A percentile compares a stretch with the other conserved stretches of the same genome.
phyloP scores from a whole-genome alignment of 805 yeast genomes.

The Myxozyma mucilagina region DNA sequence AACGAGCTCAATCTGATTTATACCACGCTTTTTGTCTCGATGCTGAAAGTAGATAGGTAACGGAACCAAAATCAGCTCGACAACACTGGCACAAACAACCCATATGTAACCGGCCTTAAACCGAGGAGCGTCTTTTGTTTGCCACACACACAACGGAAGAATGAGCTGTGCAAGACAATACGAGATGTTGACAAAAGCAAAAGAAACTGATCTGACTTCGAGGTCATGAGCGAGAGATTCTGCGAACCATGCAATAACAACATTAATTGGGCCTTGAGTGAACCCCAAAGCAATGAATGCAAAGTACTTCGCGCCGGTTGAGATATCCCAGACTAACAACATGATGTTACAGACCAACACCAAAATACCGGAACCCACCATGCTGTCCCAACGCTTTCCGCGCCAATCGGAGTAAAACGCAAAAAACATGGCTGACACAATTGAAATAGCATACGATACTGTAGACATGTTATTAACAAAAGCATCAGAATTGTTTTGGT shows the following conservation, averaged over 20 bases:
- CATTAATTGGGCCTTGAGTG: slow-evolving; percentile 28
- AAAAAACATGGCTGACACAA: slow-evolving; percentile 27
- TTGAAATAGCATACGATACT: slow-evolving; percentile 20
- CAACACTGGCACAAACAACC: slow-evolving; percentile 13
- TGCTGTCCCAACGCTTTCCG: slow-evolving; percentile 26
- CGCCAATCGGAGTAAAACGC: slow-evolving; percentile 31
- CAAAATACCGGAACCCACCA: slow-evolving; percentile 21
- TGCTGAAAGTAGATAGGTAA: slow-evolving; percentile 20
- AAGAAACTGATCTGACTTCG: slow-evolving; percentile 22
- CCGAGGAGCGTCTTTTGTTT: slow-evolving; percentile 27
- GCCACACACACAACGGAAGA: slow-evolving; percentile 26
- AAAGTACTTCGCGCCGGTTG: slow-evolving; percentile 21
- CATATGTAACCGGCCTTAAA: slow-evolving; percentile 20
- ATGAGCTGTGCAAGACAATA: slow-evolving; percentile 20
- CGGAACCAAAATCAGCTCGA: slow-evolving; percentile 23
- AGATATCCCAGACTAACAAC: slow-evolving; percentile 20
- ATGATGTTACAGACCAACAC: slow-evolving; percentile 26
- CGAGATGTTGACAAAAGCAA: slow-evolving; percentile 21
- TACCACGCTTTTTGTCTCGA: slow-evolving; percentile 16
- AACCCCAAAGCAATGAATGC: slow-evolving; percentile 27
- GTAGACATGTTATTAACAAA: slow-evolving; percentile 23
- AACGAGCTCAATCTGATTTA: slow-evolving; percentile 13
- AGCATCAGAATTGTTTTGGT: not conserved
- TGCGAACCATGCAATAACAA: slow-evolving; percentile 29
- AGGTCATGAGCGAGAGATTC: slow-evolving; percentile 23